Conservation (phyloP, 768 basidiomycete species). For the Pisolithus tinctorius region DNA sequence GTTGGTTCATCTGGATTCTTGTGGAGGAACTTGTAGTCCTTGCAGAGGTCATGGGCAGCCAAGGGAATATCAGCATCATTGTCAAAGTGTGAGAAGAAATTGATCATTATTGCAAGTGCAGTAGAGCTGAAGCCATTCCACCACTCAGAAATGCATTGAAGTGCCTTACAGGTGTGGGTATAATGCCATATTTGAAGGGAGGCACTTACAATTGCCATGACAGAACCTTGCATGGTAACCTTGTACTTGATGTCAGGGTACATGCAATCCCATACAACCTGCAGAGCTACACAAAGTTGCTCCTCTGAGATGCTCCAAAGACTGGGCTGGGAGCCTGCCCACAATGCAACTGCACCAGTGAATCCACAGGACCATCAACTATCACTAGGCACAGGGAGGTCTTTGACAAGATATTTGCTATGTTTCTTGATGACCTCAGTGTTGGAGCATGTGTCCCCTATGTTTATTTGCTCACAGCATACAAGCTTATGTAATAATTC, state of each 20-base stretch:
- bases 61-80: background rate
- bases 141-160: slow-evolving; percentile 6
- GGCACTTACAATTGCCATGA: slow-evolving; percentile 3
- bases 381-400: background rate
- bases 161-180: background rate
- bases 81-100: too few species aligned
- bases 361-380: background rate
- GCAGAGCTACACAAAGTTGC: background rate
- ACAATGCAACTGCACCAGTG: background rate
- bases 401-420: slow-evolving; percentile 1
- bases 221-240: slow-evolving; percentile 1
- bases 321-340: slow-evolving; percentile 4
- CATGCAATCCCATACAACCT: background rate
- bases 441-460: too few species aligned
- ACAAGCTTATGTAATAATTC: too few species aligned
- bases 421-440: slow-evolving; percentile 1
- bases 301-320: slow-evolving; percentile 4
- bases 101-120: slow-evolving; percentile 4
- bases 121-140: slow-evolving; percentile 4
- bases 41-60: background rate
- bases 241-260: slow-evolving; percentile 3
- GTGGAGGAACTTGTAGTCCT: slow-evolving; percentile 1
- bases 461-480: too few species aligned
- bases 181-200: background rate
- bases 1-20: background rate